Conservation (phyloP, 257 asterid genomes). For the Lycium barbarum region DNA sequence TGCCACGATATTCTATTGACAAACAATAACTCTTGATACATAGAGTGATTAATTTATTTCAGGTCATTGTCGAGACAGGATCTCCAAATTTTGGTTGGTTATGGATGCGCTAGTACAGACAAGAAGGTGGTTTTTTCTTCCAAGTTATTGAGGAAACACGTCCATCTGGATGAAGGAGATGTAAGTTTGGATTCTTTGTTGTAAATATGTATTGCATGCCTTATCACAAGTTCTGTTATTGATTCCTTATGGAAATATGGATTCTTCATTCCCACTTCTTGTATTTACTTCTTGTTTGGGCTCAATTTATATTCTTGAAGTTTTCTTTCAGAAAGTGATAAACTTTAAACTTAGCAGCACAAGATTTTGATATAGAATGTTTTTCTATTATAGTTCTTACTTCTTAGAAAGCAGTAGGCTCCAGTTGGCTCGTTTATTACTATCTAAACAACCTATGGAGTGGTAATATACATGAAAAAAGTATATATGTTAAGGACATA, state of each 20-base stretch:
- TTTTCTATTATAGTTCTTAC: background rate
- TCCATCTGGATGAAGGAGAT: conserved; percentile 96
- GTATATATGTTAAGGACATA: background rate
- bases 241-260: background rate
- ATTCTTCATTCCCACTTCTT: conserved; percentile 3
- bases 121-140: conserved; percentile 75
- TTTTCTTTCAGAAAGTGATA: conserved; percentile 20
- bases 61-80: conserved; percentile 94
- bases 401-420: background rate
- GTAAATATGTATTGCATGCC: background rate
- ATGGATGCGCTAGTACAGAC: conserved; percentile 90
- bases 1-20: background rate
- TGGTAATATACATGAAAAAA: background rate
- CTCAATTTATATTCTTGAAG: background rate
- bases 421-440: background rate
- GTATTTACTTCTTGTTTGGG: conserved; percentile 9
- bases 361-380: background rate
- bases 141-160: conserved; percentile 81
- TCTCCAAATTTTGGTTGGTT: conserved; percentile 91
- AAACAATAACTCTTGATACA: background rate
- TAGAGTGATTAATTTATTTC: conserved; percentile 45
- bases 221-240: background rate
- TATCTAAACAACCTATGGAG: background rate
- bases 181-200: conserved; percentile 57
- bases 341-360: conserved; percentile 1